Evolutionary conservation across 1,284 basidiomycete species (phyloP), one percentile per base, ranked within the genome.

Genomic region (Golubevia pallescens): DNA sequence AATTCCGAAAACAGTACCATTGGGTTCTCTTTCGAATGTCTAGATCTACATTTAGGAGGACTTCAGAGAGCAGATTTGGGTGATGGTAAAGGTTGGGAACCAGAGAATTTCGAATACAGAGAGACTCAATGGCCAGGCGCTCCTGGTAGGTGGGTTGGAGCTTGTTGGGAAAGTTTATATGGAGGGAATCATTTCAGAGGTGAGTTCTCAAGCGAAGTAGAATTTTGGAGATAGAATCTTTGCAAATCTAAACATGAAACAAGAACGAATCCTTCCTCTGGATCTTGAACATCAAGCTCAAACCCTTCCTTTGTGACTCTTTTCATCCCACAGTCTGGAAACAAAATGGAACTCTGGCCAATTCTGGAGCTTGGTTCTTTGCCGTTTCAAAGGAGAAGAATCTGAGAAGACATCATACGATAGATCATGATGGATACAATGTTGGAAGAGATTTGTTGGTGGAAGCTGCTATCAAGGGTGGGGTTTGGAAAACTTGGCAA

Each of bases 21-120:
- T n/a, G 88, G 89, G 5, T 94, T 93, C 84, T 89, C 90, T 3
- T 89, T 90, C 24, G 60, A 61, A 61, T 85, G 84, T 56, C 65
- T 85, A n/a, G 75, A 85, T 52, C 68, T 85, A 24, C 84, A 85
- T 57, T 69, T 77, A 52, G 84, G 84, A 21, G 80, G 73, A 10
- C 61, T 80, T 16, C 84, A 85, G 62, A 62, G 74, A 20, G 84
- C 84, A 10, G 73, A 85, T 63, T 64, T 85, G 28, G 81, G 81
- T 28, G 84, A 85, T 61, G 84, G 84, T 23, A 68, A 73, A 14
- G 84, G 83, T 1, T 86, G 78, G 74, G 42, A 62, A 13, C 69
- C 78, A 0, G 80, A 86, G 58, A 68, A 77, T 65, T 83, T 82
- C 62, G 84, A 86, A 67, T 85, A 81, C 54, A 59, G 84, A 6